These are phyloP conservation scores for Typha latifolia DNA, from an alignment of 176 grass and related monocot genomes.

Conservation along the genomic window DNA sequence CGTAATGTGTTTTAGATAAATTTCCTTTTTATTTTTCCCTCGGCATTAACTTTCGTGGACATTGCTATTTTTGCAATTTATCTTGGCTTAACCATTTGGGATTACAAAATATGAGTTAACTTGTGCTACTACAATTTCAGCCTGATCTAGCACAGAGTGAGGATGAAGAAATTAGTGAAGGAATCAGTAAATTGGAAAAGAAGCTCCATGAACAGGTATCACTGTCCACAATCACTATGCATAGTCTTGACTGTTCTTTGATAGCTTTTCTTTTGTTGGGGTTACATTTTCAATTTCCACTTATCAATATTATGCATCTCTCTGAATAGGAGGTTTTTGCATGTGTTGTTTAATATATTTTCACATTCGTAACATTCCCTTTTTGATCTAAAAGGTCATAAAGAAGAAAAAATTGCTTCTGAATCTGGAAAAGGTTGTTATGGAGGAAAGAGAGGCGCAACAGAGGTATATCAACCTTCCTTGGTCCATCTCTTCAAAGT, in stretches of 20 bases:
- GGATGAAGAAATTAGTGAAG: conserved; percentile 51
- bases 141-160: conserved; percentile 64
- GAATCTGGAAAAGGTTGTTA: conserved; percentile 38
- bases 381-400: conserved; percentile 38
- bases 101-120: conserved; percentile 11
- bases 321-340: too few relatives aligned
- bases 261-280: too few relatives aligned
- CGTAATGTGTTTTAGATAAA: too few relatives aligned
- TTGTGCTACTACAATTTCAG: conserved; percentile 19
- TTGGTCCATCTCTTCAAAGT: conserved; percentile 11
- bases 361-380: background rate
- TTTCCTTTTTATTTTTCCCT: background rate
- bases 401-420: conserved; percentile 51
- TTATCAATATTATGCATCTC: too few relatives aligned
- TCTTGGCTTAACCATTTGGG: conserved; percentile 5
- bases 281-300: too few relatives aligned
- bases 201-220: conserved; percentile 42
- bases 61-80: background rate
- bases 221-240: background rate
- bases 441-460: conserved; percentile 45
- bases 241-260: too few relatives aligned
- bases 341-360: too few relatives aligned
- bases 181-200: conserved; percentile 49
- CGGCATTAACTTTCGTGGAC: background rate
- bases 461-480: conserved; percentile 32